Percentiles rank a stretch among this genome's conserved stretches.
These are phyloP conservation scores for Globisporangium paddicum DNA, from an alignment of 352 stramenopile species.

Conservation along the genomic window DNA sequence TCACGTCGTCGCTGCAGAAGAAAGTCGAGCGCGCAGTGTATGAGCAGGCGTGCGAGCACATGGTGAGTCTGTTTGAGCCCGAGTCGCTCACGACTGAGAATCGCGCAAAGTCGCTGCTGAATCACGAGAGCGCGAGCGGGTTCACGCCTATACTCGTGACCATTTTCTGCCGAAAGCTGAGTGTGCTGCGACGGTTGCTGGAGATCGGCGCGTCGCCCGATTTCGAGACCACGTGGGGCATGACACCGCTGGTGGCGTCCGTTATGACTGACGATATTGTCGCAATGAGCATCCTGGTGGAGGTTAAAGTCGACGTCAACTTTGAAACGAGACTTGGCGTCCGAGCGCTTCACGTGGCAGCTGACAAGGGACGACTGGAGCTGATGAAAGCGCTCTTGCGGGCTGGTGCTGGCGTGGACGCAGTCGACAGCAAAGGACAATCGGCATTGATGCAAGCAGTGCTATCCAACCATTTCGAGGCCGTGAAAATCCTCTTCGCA, in stretches of 20 bases:
- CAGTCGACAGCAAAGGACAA: slow-evolving; percentile 13
- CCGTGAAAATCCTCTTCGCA: slow-evolving; percentile 34
- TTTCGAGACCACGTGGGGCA: slow-evolving; percentile 31
- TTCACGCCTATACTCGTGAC: slow-evolving; percentile 44
- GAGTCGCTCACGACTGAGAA: not conserved
- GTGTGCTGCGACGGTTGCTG: slow-evolving; percentile 37
- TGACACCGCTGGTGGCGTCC: slow-evolving; percentile 47
- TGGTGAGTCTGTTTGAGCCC: slow-evolving; percentile 38
- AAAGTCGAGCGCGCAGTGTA: slow-evolving; percentile 49
- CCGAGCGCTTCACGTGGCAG: slow-evolving; percentile 35
- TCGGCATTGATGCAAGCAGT: slow-evolving; percentile 50
- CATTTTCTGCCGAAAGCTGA: slow-evolving; percentile 35
- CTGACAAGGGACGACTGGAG: slow-evolving; percentile 38
- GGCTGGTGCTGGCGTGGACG: slow-evolving; percentile 31
- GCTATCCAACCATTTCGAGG: slow-evolving; percentile 32
- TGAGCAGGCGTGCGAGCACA: slow-evolving; percentile 29
- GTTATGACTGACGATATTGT: slow-evolving; percentile 46
- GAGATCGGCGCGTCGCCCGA: slow-evolving; percentile 41
- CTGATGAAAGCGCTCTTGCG: slow-evolving; percentile 38
- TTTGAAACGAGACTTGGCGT: slow-evolving; percentile 32
- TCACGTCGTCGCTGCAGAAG: slow-evolving; percentile 20
- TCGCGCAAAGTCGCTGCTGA: slow-evolving; percentile 14
- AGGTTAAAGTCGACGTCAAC: slow-evolving; percentile 35
- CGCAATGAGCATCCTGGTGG: slow-evolving; percentile 35
- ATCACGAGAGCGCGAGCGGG: slow-evolving; percentile 53